Conservation (phyloP, 2,329 filamentous ascomycete species). For the Ascochyta koolunga region DNA sequence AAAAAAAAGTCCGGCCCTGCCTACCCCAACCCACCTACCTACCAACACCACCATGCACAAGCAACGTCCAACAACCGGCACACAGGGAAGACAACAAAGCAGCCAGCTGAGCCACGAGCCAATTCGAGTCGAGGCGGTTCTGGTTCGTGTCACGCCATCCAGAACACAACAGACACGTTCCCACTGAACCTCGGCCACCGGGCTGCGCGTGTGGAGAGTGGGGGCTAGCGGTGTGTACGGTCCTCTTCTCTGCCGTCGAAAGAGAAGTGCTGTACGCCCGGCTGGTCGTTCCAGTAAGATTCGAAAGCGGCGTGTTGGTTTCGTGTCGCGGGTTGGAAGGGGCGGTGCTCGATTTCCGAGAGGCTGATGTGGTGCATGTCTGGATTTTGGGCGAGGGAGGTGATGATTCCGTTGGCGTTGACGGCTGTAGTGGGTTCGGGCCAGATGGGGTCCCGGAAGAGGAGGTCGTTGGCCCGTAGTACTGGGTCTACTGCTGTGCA, state of each 20-base stretch:
- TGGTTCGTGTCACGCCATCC: neutral
- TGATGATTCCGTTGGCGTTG: neutral
- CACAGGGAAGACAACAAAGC: too few relatives aligned
- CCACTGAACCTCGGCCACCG: too few relatives aligned
- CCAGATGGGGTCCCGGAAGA: neutral
- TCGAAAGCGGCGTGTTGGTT: neutral
- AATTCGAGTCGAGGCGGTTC: too few relatives aligned
- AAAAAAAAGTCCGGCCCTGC: too few relatives aligned
- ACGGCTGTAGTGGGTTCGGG: neutral
- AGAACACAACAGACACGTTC: too few relatives aligned
- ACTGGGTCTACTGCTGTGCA: neutral
- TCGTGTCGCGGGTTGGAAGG: too few relatives aligned
- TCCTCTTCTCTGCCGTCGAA: neutral
- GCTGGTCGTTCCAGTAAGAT: neutral
- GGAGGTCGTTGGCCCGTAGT: neutral
- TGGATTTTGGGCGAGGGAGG: neutral
- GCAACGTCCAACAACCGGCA: too few relatives aligned
- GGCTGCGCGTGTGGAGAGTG: too few relatives aligned
- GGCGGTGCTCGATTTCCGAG: neutral
- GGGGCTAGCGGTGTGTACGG: neutral
- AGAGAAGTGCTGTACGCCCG: neutral
- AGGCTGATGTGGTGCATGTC: neutral
- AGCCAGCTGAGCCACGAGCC: too few relatives aligned
- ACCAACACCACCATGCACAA: too few relatives aligned
- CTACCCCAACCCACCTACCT: too few relatives aligned